Percentiles rank a stretch among this genome's conserved stretches.
Conservation (phyloP, 805 yeast genomes). For the Cephaloascus fragrans region DNA sequence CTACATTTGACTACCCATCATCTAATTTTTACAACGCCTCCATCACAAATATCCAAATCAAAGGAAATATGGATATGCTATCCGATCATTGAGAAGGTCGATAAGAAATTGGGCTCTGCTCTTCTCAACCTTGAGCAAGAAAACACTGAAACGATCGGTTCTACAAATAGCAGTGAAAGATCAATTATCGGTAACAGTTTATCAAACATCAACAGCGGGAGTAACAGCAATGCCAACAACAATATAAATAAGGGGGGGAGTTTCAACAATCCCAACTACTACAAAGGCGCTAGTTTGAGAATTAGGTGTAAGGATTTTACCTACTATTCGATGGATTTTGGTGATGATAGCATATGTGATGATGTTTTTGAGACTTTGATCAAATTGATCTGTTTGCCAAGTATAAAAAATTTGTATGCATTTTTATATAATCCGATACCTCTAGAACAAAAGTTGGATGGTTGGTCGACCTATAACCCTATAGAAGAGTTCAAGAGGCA, state of each 20-base stretch:
- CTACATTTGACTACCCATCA: slow-evolving; percentile 70
- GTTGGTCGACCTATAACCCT: slow-evolving; percentile 69
- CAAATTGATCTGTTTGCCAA: slow-evolving; percentile 41
- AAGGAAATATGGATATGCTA: slow-evolving; percentile 88
- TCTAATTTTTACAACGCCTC: slow-evolving; percentile 45
- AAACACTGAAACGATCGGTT: slow-evolving; percentile 1
- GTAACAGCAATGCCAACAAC: slow-evolving; percentile 5
- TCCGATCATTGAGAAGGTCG: slow-evolving; percentile 65
- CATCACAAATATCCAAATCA: slow-evolving; percentile 10
- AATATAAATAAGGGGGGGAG: slow-evolving; percentile 10
- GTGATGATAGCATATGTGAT: slow-evolving; percentile 42
- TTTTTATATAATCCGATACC: slow-evolving; percentile 70
- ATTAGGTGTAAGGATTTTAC: slow-evolving; percentile 81
- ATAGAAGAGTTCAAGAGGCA: slow-evolving; percentile 62
- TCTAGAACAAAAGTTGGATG: slow-evolving; percentile 50
- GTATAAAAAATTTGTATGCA: slow-evolving; percentile 61
- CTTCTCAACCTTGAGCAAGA: slow-evolving; percentile 12
- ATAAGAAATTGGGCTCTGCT: slow-evolving; percentile 47
- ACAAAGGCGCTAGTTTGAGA: slow-evolving; percentile 46
- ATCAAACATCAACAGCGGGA: slow-evolving; percentile 3
- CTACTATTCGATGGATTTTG: slow-evolving; percentile 68
- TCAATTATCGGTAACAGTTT: slow-evolving; percentile 4
- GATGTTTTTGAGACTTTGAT: slow-evolving; percentile 70
- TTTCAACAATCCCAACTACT: slow-evolving; percentile 9
- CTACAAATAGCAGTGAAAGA: no score